A percentile compares a stretch with the other conserved stretches of the same genome.
These are phyloP conservation scores for Xylariaceae sp. DNA, from an alignment of 2,329 filamentous ascomycete species.

Conservation along the genomic window DNA sequence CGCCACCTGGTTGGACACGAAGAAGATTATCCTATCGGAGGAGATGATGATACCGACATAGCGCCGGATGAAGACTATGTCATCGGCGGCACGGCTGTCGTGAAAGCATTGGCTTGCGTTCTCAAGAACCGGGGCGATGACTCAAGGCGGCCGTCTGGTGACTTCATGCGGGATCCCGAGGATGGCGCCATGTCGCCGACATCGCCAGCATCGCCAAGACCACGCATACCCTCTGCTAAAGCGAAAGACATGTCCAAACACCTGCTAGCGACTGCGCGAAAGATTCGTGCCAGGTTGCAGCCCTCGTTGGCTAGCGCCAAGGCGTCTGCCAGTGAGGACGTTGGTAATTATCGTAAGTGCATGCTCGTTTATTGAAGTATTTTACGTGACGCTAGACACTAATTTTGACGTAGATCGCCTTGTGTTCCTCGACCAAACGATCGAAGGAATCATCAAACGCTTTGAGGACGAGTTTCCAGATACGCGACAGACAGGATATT, in stretches of 20 bases:
- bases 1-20: slow-evolving; percentile 80
- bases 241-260: slow-evolving; percentile 94
- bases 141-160: slow-evolving; percentile 49
- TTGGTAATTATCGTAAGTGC: slow-evolving; percentile 66
- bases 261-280: slow-evolving; percentile 78
- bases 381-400: slow-evolving; percentile 17
- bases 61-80: slow-evolving; percentile 92
- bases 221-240: slow-evolving; percentile 49
- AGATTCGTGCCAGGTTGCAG: slow-evolving; percentile 79
- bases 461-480: slow-evolving; percentile 97
- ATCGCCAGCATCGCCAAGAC: slow-evolving; percentile 36
- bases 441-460: slow-evolving; percentile 86
- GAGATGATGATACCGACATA: slow-evolving; percentile 59
- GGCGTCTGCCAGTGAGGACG: slow-evolving; percentile 64
- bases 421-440: slow-evolving; percentile 80
- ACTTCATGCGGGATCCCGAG: slow-evolving; percentile 50
- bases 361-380: background rate
- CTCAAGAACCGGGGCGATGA: slow-evolving; percentile 74
- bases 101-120: slow-evolving; percentile 88
- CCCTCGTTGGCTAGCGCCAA: slow-evolving; percentile 74
- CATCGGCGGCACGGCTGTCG: slow-evolving; percentile 90
- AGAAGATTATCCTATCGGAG: slow-evolving; percentile 39
- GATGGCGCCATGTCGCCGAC: slow-evolving; percentile 42
- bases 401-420: slow-evolving; percentile 58
- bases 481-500: slow-evolving; percentile 52